Conservation (phyloP, 768 basidiomycete species). For the Tremella mesenterica region DNA sequence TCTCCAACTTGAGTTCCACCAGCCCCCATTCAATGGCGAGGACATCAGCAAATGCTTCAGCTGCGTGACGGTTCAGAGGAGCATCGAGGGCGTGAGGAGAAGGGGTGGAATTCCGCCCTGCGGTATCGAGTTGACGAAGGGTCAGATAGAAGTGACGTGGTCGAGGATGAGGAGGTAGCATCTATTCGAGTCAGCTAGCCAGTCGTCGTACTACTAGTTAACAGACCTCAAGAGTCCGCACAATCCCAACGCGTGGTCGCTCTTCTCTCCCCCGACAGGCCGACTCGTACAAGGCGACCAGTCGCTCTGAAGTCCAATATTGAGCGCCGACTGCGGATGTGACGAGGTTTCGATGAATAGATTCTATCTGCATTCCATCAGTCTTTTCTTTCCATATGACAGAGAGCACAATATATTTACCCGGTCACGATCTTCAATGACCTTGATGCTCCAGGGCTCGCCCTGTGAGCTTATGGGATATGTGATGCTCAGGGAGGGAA, state of each 20-base stretch:
- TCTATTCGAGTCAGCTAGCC: too few relatives aligned
- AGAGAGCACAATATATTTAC: slow-evolving; percentile 49
- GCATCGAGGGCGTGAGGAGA: slow-evolving; percentile 55
- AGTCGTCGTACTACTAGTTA: too few relatives aligned
- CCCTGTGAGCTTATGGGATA: slow-evolving; percentile 81
- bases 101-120: too few relatives aligned
- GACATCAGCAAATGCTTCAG: slow-evolving; percentile 79
- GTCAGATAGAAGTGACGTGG: slow-evolving; percentile 42
- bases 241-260: slow-evolving; percentile 32
- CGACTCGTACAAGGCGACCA: slow-evolving; percentile 69
- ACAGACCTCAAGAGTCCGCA: slow-evolving; percentile 37
- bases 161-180: slow-evolving; percentile 9
- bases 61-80: slow-evolving; percentile 56
- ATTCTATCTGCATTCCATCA: slow-evolving; percentile 50
- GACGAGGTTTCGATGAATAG: slow-evolving; percentile 21
- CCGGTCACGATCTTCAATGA: slow-evolving; percentile 73
- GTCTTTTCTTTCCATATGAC: slow-evolving; percentile 46
- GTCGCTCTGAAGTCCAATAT: slow-evolving; percentile 79
- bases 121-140: too few relatives aligned
- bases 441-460: slow-evolving; percentile 68
- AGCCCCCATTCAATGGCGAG: slow-evolving; percentile 90
- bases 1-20: slow-evolving; percentile 70
- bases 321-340: slow-evolving; percentile 47
- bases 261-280: slow-evolving; percentile 44
- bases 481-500: slow-evolving; percentile 73